Percentiles rank a stretch among this genome's conserved stretches.
These are phyloP conservation scores for Pythium dissimile DNA, from an alignment of 352 stramenopile genomes.

Conservation along the genomic window DNA sequence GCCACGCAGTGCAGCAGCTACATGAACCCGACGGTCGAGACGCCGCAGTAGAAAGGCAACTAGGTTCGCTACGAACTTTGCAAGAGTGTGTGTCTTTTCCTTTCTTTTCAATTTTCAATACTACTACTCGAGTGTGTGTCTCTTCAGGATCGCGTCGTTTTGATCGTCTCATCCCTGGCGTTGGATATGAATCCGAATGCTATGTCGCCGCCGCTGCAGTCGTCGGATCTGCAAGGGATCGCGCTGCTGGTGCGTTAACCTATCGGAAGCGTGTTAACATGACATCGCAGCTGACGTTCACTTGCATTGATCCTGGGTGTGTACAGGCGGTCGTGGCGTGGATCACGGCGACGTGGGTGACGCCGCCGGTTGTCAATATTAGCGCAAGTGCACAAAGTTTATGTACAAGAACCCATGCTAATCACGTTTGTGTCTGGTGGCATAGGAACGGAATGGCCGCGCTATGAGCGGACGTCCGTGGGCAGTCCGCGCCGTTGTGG, in stretches of 20 bases:
- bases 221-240: constrained; percentile 7
- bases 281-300: too few relatives aligned
- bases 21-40: constrained; percentile 26
- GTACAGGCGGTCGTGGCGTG: too few relatives aligned
- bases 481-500: neutral
- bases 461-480: neutral
- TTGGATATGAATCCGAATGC: neutral
- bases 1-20: constrained; percentile 70
- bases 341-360: neutral
- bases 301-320: too few relatives aligned
- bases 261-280: too few relatives aligned
- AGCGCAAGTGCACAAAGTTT: too few relatives aligned
- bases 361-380: too few relatives aligned
- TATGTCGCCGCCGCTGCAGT: constrained; percentile 1
- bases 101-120: neutral
- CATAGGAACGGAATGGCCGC: neutral
- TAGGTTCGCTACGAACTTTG: constrained; percentile 3
- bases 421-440: too few relatives aligned
- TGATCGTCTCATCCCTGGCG: neutral
- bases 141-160: constrained; percentile 7
- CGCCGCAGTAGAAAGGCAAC: neutral
- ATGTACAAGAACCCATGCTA: too few relatives aligned
- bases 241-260: constrained; percentile 6
- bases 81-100: constrained; percentile 14
- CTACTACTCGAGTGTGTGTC: constrained; percentile 5